Conservation (phyloP, 768 basidiomycete genomes). For the Cubamyces sp. region DNA sequence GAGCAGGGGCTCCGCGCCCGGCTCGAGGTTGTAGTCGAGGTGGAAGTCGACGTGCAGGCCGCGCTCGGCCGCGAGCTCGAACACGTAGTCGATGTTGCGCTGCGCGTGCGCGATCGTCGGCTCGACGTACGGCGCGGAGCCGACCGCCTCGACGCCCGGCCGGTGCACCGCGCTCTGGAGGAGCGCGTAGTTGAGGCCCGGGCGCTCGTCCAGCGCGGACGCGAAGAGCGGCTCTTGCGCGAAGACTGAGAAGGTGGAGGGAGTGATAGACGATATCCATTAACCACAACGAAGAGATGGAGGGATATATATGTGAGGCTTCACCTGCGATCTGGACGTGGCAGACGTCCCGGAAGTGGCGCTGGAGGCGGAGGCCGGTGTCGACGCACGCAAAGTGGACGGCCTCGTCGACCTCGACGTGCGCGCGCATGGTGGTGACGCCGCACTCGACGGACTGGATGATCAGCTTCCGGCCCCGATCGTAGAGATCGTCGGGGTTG, state of each 20-base stretch:
- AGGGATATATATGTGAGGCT: conserved; percentile 6
- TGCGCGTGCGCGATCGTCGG: conserved; percentile 49
- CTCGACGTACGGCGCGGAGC: conserved; percentile 71
- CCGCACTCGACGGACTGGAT: conserved; percentile 60
- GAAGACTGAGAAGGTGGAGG: conserved; percentile 46
- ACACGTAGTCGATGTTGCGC: conserved; percentile 55
- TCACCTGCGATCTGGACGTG: conserved; percentile 63
- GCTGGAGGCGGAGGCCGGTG: conserved; percentile 50
- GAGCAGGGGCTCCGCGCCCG: conserved; percentile 53
- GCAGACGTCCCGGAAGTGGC: conserved; percentile 49
- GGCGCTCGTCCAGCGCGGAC: conserved; percentile 36
- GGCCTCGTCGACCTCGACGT: conserved; percentile 63
- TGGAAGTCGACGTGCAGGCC: conserved; percentile 62
- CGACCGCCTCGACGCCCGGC: conserved; percentile 52
- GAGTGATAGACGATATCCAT: too few species aligned
- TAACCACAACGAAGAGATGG: background rate
- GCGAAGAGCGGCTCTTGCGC: conserved; percentile 62
- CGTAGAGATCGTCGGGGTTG: conserved; percentile 49
- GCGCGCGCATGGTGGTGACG: conserved; percentile 70
- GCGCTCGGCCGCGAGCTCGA: conserved; percentile 48
- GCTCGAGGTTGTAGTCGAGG: conserved; percentile 67
- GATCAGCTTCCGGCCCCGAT: conserved; percentile 57
- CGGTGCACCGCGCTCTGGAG: conserved; percentile 46
- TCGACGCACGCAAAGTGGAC: conserved; percentile 61
- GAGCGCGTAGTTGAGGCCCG: conserved; percentile 50